Evolutionary conservation across 2,329 filamentous ascomycete genomes (phyloP).

Genomic region (Cyclaneusma minus): DNA sequence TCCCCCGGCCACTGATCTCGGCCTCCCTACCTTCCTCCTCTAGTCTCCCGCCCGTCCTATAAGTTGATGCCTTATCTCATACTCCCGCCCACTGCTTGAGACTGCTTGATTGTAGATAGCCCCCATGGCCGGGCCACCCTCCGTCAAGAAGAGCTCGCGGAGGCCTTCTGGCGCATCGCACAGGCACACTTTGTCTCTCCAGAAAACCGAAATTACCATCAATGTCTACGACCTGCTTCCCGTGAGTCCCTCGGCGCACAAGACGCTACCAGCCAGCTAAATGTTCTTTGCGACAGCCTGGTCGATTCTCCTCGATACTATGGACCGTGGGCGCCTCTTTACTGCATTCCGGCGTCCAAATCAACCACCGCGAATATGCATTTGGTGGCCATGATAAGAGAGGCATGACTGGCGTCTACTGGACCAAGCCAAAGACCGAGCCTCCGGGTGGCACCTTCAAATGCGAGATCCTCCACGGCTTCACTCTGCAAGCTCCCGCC

Average conservation of each 20-base stretch:
- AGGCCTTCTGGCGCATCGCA: conserved; percentile 24
- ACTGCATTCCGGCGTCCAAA: conserved; percentile 70
- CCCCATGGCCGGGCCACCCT: no score
- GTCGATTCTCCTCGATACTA: conserved; percentile 57
- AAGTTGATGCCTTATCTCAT: no score
- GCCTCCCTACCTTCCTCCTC: no score
- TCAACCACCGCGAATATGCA: conserved; percentile 68
- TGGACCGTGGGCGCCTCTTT: conserved; percentile 68
- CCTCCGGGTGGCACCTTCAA: conserved; percentile 68
- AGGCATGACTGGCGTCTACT: conserved; percentile 66
- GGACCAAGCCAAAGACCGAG: conserved; percentile 55
- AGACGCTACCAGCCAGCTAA: conserved; percentile 1
- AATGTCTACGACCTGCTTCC: conserved; percentile 67
- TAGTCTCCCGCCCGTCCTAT: no score
- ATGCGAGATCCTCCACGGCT: conserved; percentile 62
- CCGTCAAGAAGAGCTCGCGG: conserved; percentile 13
- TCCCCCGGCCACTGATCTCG: no score
- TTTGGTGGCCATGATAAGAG: conserved; percentile 67
- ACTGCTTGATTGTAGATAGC: no score
- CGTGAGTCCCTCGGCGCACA: conserved; percentile 24
- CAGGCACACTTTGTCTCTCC: conserved; percentile 50
- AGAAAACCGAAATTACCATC: conserved; percentile 60
- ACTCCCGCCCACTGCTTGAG: no score
- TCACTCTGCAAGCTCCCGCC: conserved; percentile 50
- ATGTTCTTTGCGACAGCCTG: conserved; percentile 33